Conservation (phyloP, 2,329 filamentous ascomycete species). For the Trichoderma asperellum region DNA sequence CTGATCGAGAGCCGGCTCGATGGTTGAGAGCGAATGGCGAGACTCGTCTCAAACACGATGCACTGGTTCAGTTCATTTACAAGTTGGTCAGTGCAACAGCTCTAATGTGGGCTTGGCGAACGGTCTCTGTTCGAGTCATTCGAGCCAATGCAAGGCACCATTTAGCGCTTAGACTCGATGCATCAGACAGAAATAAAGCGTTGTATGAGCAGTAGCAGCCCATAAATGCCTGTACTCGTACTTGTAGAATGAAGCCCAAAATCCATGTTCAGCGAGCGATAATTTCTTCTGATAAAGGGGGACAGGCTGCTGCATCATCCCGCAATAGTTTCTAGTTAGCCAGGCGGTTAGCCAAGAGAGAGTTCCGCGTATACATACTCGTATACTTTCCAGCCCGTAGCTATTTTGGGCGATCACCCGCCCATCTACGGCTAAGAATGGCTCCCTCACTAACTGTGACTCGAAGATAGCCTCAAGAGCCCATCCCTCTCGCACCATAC, state of each 20-base stretch:
- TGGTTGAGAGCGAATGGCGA: constrained; percentile 1
- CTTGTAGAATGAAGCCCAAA: background rate
- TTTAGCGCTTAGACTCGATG: background rate
- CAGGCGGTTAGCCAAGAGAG: background rate
- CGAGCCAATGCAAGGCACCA: constrained; percentile 21
- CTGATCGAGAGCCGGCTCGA: constrained; percentile 1
- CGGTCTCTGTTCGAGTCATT: constrained; percentile 5
- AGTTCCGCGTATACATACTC: background rate
- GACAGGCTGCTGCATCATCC: background rate
- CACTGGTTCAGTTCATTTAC: constrained; percentile 6
- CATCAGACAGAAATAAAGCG: background rate
- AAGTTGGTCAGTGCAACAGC: constrained; percentile 17
- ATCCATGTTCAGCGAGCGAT: background rate
- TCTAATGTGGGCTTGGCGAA: constrained; percentile 15
- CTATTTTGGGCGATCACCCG: constrained; percentile 26
- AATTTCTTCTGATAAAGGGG: background rate
- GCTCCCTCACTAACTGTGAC: constrained; percentile 2
- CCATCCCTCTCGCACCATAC: constrained; percentile 15
- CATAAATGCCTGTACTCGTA: background rate
- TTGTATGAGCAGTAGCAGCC: background rate
- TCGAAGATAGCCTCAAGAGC: constrained; percentile 22
- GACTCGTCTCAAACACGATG: constrained; percentile 1
- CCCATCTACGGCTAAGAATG: constrained; percentile 25
- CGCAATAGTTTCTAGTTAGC: background rate
- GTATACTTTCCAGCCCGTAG: background rate